Percentiles rank a stretch among this genome's conserved stretches.
phyloP scores from a whole-genome alignment of 345 rosid genomes.

The Arabidopsis suecica region DNA sequence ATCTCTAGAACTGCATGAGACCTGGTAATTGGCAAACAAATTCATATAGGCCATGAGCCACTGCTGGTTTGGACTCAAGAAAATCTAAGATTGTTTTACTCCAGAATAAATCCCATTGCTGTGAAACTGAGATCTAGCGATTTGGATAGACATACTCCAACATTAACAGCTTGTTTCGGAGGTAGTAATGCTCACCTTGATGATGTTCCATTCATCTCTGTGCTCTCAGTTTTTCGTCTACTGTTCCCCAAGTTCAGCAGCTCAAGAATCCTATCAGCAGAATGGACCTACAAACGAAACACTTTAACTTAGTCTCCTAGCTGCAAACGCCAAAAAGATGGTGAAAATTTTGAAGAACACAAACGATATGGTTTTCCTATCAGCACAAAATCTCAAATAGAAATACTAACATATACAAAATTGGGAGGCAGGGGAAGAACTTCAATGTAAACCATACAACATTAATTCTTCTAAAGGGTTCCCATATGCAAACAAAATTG shows the following conservation, averaged over 20 bases:
- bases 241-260: slow-evolving; percentile 90
- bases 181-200: slow-evolving; percentile 63
- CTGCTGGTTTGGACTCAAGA: too few species aligned
- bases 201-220: slow-evolving; percentile 89
- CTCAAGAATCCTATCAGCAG: slow-evolving; percentile 92
- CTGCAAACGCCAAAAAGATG: neutral
- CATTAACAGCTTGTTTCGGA: neutral
- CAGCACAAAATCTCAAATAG: neutral
- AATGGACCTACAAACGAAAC: slow-evolving; percentile 64
- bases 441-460: neutral
- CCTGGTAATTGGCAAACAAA: slow-evolving; percentile 50
- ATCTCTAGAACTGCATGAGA: slow-evolving; percentile 96
- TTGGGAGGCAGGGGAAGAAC: neutral
- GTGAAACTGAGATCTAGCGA: slow-evolving; percentile 25
- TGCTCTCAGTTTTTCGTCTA: slow-evolving; percentile 92
- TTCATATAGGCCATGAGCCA: slow-evolving; percentile 3
- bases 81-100: neutral
- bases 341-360: neutral
- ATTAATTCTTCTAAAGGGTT: neutral
- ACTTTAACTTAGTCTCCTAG: slow-evolving; percentile 18
- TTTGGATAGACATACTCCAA: slow-evolving; percentile 2
- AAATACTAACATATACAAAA: neutral
- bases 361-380: neutral
- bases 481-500: too few species aligned
- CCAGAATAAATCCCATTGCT: neutral